These are phyloP conservation scores for Backusella westeae DNA, from an alignment of 192 early-diverging fungal genomes.

Conservation along the genomic window DNA sequence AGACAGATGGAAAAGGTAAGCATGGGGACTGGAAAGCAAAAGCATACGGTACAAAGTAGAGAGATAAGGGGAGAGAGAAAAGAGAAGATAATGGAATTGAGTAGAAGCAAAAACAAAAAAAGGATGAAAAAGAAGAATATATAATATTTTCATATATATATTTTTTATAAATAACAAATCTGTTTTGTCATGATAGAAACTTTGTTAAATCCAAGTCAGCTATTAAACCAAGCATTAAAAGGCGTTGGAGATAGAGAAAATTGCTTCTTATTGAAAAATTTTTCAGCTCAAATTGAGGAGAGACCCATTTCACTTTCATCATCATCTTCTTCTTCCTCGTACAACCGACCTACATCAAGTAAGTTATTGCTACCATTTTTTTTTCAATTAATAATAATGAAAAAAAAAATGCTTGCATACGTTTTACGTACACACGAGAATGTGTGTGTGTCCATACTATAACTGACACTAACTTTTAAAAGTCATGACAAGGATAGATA, in stretches of 20 bases:
- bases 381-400: not conserved
- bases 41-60: not conserved
- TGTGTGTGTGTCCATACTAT: not conserved
- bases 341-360: conserved; percentile 12
- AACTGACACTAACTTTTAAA: not conserved
- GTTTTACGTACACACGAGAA: not conserved
- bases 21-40: not conserved
- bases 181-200: conserved; percentile 1
- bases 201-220: conserved; percentile 2
- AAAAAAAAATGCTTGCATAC: not conserved
- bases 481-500: conserved; percentile 11
- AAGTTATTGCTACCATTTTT: not conserved
- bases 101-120: not conserved
- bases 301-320: conserved; percentile 11
- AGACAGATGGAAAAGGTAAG: conserved; percentile 10
- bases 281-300: not conserved
- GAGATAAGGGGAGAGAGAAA: not conserved
- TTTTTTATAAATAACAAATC: not conserved
- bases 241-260: not conserved
- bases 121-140: not conserved
- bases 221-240: not conserved
- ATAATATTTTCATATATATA: not conserved
- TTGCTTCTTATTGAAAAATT: not conserved
- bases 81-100: not conserved
- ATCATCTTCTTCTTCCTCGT: not conserved